Evolutionary conservation across 2,329 filamentous ascomycete genomes (phyloP).

Genomic region (Alternaria sp.): DNA sequence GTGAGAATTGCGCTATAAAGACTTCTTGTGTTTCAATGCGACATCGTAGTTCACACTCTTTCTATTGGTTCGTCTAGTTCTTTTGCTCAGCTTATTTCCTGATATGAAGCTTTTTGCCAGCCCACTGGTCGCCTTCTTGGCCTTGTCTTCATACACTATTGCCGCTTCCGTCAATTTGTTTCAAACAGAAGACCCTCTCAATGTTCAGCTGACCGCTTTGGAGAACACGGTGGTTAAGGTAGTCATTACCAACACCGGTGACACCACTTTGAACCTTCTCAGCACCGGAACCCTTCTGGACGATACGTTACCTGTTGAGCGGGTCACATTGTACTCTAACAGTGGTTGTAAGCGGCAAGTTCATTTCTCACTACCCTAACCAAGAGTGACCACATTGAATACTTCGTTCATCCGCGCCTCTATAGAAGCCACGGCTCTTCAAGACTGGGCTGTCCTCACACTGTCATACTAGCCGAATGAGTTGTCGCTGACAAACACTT

Average conservation of each 20-base stretch:
- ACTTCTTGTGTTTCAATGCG: neutral
- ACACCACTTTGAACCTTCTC: constrained; percentile 60
- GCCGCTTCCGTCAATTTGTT: neutral
- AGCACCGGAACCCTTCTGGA: constrained; percentile 65
- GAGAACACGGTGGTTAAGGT: constrained; percentile 65
- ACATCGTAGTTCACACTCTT: neutral
- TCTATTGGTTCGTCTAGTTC: neutral
- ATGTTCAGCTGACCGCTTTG: constrained; percentile 56
- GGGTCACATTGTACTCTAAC: constrained; percentile 60
- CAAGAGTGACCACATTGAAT: neutral
- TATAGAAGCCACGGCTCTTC: neutral
- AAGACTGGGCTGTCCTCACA: neutral
- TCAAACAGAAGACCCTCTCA: constrained; percentile 19
- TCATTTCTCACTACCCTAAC: neutral
- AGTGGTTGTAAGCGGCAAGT: constrained; percentile 44
- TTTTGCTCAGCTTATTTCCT: neutral
- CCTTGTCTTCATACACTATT: neutral
- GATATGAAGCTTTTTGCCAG: neutral
- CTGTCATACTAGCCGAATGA: neutral
- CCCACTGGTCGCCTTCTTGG: neutral
- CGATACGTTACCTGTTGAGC: constrained; percentile 60
- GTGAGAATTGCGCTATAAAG: neutral
- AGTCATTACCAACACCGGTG: constrained; percentile 63
- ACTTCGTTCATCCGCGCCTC: neutral
- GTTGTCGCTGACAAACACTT: neutral